phyloP scores from a whole-genome alignment of 257 asterid species.

The Solanum habrochaites region DNA sequence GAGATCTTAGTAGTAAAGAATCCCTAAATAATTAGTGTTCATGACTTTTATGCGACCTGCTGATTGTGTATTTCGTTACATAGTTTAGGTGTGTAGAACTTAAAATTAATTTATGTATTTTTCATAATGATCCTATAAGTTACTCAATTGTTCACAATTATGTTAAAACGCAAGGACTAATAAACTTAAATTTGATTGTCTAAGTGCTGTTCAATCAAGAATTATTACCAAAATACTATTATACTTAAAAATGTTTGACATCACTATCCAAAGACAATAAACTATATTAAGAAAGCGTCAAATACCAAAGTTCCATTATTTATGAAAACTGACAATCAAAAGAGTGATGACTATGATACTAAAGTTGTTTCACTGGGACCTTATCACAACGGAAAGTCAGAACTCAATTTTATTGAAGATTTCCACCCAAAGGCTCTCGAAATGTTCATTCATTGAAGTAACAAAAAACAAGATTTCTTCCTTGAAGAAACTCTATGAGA shows the following conservation, averaged over 20 bases:
- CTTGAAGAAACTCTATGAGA: background rate
- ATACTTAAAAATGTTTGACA: background rate
- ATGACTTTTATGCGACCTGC: background rate
- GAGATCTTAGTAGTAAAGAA: background rate
- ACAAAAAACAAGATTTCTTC: background rate
- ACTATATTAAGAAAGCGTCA: background rate
- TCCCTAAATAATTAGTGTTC: background rate
- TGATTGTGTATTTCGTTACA: background rate
- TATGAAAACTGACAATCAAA: background rate
- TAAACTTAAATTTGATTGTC: background rate
- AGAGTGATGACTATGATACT: background rate
- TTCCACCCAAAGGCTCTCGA: constrained; percentile 3
- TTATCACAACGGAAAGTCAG: constrained; percentile 9
- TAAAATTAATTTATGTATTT: too few species aligned
- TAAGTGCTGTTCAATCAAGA: background rate
- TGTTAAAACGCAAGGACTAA: fast-evolving
- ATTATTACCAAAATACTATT: background rate
- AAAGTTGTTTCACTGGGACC: constrained; percentile 18
- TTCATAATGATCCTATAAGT: background rate
- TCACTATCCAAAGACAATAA: background rate
- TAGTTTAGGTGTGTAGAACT: background rate
- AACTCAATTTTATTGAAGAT: constrained; percentile 7
- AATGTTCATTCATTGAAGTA: background rate
- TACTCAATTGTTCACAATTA: background rate
- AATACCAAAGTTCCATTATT: constrained; percentile 3